Percentiles rank a stretch among this genome's conserved stretches.
phyloP scores from a whole-genome alignment of 805 yeast genomes.

The Metschnikowia lachancei region DNA sequence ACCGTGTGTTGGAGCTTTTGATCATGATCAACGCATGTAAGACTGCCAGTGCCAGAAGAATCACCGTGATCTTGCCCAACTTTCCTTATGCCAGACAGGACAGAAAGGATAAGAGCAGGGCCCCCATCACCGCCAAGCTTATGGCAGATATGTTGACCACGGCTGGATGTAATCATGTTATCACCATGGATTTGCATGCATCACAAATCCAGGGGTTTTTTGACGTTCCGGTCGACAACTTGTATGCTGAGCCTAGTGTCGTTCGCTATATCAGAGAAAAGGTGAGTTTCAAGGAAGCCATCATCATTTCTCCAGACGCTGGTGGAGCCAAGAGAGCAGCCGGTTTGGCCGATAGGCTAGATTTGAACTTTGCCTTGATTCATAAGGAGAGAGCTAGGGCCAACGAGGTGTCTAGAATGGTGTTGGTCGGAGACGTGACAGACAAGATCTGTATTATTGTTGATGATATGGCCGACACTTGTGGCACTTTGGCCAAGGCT shows the following conservation, averaged over 20 bases:
- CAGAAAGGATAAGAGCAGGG: constrained; percentile 79
- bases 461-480: constrained; percentile 89
- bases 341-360: constrained; percentile 73
- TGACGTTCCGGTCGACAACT: constrained; percentile 77
- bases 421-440: constrained; percentile 78
- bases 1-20: constrained; percentile 67
- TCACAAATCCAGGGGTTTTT: constrained; percentile 86
- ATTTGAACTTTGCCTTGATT: constrained; percentile 76
- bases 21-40: constrained; percentile 82
- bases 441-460: constrained; percentile 74
- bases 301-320: constrained; percentile 82
- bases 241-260: constrained; percentile 81
- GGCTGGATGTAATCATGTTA: constrained; percentile 83
- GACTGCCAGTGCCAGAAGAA: constrained; percentile 78
- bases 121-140: constrained; percentile 81
- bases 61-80: constrained; percentile 79
- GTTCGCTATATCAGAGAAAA: constrained; percentile 69
- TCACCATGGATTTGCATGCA: constrained; percentile 87
- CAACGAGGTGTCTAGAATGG: constrained; percentile 82
- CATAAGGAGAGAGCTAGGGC: constrained; percentile 84
- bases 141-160: constrained; percentile 80
- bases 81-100: constrained; percentile 90
- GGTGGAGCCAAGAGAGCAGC: constrained; percentile 94
- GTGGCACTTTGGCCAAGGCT: constrained; percentile 82
- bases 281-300: constrained; percentile 57